These are phyloP conservation scores for Leccinum disarticulatum DNA, from an alignment of 768 basidiomycete genomes.

Conservation along the genomic window DNA sequence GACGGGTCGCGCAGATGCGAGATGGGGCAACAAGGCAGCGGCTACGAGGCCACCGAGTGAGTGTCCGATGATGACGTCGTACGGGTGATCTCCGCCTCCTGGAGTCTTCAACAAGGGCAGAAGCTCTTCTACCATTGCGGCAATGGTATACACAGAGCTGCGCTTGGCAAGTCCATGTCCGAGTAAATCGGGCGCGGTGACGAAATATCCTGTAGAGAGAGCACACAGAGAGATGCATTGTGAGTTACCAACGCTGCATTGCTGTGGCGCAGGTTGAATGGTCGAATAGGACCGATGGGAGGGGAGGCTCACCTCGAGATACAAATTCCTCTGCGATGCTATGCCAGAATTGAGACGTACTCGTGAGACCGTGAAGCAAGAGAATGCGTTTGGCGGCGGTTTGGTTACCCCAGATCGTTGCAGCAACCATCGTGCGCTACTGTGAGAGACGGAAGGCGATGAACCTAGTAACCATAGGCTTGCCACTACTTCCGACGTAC, in stretches of 20 bases:
- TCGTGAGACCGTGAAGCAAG: constrained; percentile 21
- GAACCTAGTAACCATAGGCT: too few species aligned
- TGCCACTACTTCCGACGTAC: too few species aligned
- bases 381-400: constrained; percentile 16
- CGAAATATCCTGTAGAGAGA: constrained; percentile 20
- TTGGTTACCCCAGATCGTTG: constrained; percentile 21
- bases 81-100: background rate
- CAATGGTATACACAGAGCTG: constrained; percentile 15
- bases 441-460: background rate
- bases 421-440: background rate
- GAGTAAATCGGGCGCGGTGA: constrained; percentile 24
- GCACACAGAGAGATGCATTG: fast-evolving
- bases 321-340: constrained; percentile 15
- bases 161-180: constrained; percentile 20
- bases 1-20: constrained; percentile 10
- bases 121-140: constrained; percentile 16
- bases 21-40: constrained; percentile 12
- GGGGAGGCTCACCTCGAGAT: constrained; percentile 14
- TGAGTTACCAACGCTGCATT: background rate
- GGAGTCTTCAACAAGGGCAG: constrained; percentile 5
- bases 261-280: background rate
- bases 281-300: background rate
- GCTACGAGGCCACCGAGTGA: constrained; percentile 24
- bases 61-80: constrained; percentile 19
- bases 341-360: constrained; percentile 15